Evolutionary conservation across 495 filamentous ascomycete genomes (phyloP).

Genomic region (Monascus purpureus): DNA sequence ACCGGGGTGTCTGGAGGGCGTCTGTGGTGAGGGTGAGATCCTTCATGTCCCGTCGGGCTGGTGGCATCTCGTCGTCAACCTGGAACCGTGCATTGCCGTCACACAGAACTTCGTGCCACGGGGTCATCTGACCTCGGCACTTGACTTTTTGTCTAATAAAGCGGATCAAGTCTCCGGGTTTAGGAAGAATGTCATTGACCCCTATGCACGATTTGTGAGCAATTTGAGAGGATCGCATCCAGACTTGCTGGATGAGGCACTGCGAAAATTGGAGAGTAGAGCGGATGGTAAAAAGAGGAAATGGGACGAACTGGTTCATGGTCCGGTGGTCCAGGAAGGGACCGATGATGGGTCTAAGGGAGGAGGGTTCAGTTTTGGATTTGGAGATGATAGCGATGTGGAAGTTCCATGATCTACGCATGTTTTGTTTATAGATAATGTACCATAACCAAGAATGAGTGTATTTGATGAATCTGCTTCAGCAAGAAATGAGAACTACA

Average conservation of each 20-base stretch:
- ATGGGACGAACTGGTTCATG: constrained; percentile 64
- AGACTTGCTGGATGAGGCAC: constrained; percentile 47
- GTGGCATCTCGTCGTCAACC: constrained; percentile 95
- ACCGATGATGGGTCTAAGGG: constrained; percentile 25
- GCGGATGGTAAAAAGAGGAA: constrained; percentile 57
- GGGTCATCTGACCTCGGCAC: constrained; percentile 54
- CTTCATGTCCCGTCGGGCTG: constrained; percentile 87
- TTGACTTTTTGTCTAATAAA: constrained; percentile 75
- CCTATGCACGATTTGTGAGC: constrained; percentile 62
- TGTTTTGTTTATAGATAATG: too few species aligned
- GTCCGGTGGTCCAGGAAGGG: constrained; percentile 25
- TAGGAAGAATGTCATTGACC: constrained; percentile 52
- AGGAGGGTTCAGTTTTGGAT: constrained; percentile 71
- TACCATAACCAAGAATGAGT: too few species aligned
- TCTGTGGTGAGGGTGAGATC: constrained; percentile 79
- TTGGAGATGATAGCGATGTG: constrained; percentile 51
- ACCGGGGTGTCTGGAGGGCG: constrained; percentile 71
- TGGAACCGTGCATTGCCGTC: constrained; percentile 69
- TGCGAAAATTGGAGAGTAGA: constrained; percentile 49
- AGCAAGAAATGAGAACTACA: too few species aligned
- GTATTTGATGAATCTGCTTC: too few species aligned
- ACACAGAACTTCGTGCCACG: constrained; percentile 94
- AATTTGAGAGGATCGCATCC: constrained; percentile 51
- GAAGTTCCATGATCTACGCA: constrained; percentile 34
- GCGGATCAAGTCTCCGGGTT: constrained; percentile 81